phyloP scores from a whole-genome alignment of 2,329 filamentous ascomycete species.

The Ceratocystis eucalypticola region DNA sequence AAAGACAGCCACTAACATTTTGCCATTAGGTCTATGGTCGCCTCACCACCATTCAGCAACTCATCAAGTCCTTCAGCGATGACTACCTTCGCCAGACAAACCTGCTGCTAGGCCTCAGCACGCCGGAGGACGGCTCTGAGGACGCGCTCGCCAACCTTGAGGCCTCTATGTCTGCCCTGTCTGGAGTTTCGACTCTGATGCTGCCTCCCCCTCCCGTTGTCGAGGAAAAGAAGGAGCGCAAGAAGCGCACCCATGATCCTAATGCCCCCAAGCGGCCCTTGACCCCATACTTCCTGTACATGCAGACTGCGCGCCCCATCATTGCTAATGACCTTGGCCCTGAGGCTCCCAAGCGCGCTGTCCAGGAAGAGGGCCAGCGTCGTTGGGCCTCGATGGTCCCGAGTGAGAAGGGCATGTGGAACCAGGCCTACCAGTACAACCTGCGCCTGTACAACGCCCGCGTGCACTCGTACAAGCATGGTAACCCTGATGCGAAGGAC shows the following conservation, averaged over 20 bases:
- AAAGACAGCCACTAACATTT: background rate
- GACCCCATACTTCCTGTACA: conserved; percentile 91
- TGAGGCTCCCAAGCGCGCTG: conserved; percentile 69
- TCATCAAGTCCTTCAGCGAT: conserved; percentile 64
- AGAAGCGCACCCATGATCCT: conserved; percentile 75
- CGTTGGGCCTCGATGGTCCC: conserved; percentile 70
- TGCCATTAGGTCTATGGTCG: conserved; percentile 36
- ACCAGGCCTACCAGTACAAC: conserved; percentile 54
- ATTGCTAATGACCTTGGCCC: conserved; percentile 66
- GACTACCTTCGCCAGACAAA: conserved; percentile 85
- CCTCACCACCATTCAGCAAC: conserved; percentile 63
- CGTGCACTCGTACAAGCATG: conserved; percentile 50
- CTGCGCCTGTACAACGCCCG: conserved; percentile 51
- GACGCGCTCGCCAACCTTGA: conserved; percentile 40
- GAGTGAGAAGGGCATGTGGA: conserved; percentile 57
- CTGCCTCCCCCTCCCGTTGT: conserved; percentile 32
- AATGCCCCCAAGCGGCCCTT: conserved; percentile 89
- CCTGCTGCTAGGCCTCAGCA: conserved; percentile 57
- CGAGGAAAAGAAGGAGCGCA: conserved; percentile 73
- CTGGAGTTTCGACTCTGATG: conserved; percentile 32
- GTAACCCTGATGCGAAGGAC: conserved; percentile 43
- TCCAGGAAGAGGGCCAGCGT: conserved; percentile 74
- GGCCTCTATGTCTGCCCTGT: conserved; percentile 33
- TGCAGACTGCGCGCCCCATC: conserved; percentile 71
- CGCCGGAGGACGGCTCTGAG: conserved; percentile 33